Conservation (phyloP, 257 asterid species). For the Solanum bukasovii region DNA sequence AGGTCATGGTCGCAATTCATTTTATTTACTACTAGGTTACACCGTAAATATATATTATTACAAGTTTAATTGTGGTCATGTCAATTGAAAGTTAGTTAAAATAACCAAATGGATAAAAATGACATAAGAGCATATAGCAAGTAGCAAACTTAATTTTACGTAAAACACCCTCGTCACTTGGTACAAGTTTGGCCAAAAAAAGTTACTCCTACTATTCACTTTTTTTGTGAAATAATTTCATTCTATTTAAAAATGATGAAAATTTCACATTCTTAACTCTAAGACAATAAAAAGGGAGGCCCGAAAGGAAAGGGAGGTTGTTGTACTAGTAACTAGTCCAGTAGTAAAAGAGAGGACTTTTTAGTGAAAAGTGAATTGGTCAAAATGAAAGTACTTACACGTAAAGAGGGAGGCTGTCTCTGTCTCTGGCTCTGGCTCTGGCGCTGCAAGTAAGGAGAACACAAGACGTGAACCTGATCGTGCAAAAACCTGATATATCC, state of each 20-base stretch:
- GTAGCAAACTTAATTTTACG: background rate
- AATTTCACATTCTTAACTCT: background rate
- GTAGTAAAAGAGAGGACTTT: background rate
- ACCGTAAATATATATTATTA: background rate
- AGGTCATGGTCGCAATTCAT: background rate
- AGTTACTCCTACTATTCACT: background rate
- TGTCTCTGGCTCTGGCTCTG: slow-evolving; percentile 13
- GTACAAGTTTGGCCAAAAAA: background rate
- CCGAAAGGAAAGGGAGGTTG: background rate
- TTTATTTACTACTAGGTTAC: background rate
- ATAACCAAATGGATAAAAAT: background rate
- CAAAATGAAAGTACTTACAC: slow-evolving; percentile 16
- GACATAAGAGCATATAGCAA: background rate
- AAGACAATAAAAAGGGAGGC: background rate
- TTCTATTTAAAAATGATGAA: background rate
- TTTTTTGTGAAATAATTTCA: background rate
- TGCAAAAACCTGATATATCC: slow-evolving; percentile 85
- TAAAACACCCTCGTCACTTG: background rate
- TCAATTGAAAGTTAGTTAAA: background rate
- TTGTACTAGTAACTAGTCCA: background rate
- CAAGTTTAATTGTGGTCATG: background rate
- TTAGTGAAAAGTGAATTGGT: background rate
- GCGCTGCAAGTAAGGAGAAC: slow-evolving; percentile 68
- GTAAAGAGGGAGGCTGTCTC: slow-evolving; percentile 19
- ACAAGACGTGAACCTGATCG: slow-evolving; percentile 77